These are phyloP conservation scores for Eimeria tenella DNA, from an alignment of 169 alveolate species.

Conservation along the genomic window DNA sequence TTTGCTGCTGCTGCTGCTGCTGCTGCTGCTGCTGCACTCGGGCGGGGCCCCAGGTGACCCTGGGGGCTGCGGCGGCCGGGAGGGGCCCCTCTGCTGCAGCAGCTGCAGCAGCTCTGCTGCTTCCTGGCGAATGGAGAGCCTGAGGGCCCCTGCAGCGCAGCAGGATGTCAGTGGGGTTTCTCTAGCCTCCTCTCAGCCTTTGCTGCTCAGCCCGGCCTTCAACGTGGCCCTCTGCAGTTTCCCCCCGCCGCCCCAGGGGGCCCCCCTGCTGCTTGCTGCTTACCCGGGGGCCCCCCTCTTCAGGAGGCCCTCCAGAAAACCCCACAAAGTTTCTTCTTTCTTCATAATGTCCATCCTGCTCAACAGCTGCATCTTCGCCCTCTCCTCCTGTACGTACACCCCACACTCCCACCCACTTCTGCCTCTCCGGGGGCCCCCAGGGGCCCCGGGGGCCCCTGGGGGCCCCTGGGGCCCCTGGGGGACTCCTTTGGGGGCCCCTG, in stretches of 20 bases:
- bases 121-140: neutral
- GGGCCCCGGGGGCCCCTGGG: too few species aligned
- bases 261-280: neutral
- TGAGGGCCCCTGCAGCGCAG: constrained; percentile 5
- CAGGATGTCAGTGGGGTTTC: constrained; percentile 33
- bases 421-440: neutral
- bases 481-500: too few species aligned
- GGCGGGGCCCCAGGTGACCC: neutral
- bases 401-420: constrained; percentile 4
- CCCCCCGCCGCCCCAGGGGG: neutral
- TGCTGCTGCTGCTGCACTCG: neutral
- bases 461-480: too few species aligned
- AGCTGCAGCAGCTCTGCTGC: neutral
- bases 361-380: constrained; percentile 15
- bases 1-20: constrained; percentile 30
- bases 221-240: neutral
- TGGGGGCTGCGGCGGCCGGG: constrained; percentile 14
- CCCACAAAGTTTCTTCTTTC: neutral
- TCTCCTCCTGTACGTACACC: constrained; percentile 17
- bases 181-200: neutral
- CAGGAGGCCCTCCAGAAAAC: neutral
- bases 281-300: neutral
- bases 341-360: neutral
- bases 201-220: neutral
- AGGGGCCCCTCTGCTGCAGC: neutral